A percentile compares a stretch with the other conserved stretches of the same genome.
Conservation (phyloP, 2,329 filamentous ascomycete genomes). For the Claviceps africana region DNA sequence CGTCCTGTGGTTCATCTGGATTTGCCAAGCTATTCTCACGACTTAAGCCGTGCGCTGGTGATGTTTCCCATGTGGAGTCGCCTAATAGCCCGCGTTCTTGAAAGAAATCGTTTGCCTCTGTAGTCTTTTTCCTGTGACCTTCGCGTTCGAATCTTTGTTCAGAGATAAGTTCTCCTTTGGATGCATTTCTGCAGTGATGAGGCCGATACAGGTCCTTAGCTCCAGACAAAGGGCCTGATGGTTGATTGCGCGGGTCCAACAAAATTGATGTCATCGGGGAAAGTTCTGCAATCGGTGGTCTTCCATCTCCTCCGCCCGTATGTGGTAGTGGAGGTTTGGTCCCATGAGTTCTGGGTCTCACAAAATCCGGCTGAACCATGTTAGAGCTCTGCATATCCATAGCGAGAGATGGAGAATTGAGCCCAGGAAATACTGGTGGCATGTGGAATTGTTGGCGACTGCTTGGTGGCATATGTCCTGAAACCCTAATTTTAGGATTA, state of each 20-base stretch:
- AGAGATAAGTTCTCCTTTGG: constrained; percentile 34
- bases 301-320: constrained; percentile 7
- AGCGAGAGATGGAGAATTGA: constrained; percentile 47
- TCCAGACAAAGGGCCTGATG: constrained; percentile 33
- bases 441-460: constrained; percentile 50
- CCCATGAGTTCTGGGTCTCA: constrained; percentile 22
- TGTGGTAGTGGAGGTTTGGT: neutral
- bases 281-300: constrained; percentile 31
- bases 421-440: constrained; percentile 59
- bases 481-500: constrained; percentile 54
- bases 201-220: constrained; percentile 32
- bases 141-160: constrained; percentile 41
- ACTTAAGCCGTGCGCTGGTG: constrained; percentile 35
- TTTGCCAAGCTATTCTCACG: constrained; percentile 36
- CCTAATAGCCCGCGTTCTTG: constrained; percentile 37
- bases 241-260: constrained; percentile 64
- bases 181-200: constrained; percentile 29
- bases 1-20: constrained; percentile 33
- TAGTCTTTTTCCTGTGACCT: constrained; percentile 19
- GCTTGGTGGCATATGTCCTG: constrained; percentile 43
- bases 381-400: constrained; percentile 41
- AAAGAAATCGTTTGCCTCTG: constrained; percentile 39
- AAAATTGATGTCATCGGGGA: constrained; percentile 62
- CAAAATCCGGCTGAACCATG: constrained; percentile 28
- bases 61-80: constrained; percentile 47